phyloP scores from a whole-genome alignment of 1,284 basidiomycete species.

The Trichosporon sp. region DNA sequence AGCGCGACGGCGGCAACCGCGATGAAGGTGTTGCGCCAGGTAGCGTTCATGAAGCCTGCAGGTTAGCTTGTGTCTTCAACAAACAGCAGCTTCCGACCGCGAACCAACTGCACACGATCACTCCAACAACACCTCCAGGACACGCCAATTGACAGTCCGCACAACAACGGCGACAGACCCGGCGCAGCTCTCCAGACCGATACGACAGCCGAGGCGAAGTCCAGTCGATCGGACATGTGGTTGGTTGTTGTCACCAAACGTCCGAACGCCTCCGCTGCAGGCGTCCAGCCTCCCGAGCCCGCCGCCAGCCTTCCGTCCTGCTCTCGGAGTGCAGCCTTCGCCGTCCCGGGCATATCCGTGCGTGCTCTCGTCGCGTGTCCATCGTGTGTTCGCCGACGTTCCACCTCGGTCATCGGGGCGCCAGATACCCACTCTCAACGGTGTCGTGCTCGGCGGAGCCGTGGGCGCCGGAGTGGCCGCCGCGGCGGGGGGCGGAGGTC shows the following conservation, averaged over 20 bases:
- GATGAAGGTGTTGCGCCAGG: conserved; percentile 41
- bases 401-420: background rate
- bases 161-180: background rate
- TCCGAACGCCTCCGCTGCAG: background rate
- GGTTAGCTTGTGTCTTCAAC: background rate
- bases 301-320: background rate
- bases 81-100: too few relatives aligned
- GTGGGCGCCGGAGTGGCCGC: conserved; percentile 17
- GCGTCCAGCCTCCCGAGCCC: background rate
- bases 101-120: background rate
- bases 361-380: background rate
- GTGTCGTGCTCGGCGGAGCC: conserved; percentile 25
- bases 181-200: background rate
- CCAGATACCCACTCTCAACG: conserved; percentile 27
- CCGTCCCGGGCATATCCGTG: background rate
- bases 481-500: conserved; percentile 23
- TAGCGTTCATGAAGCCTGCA: conserved; percentile 46
- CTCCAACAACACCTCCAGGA: too few relatives aligned
- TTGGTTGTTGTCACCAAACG: background rate
- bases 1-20: conserved; percentile 27
- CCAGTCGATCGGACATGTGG: background rate
- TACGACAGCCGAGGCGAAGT: background rate
- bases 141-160: background rate
- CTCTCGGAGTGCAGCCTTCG: background rate
- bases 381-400: background rate